A percentile compares a stretch with the other conserved stretches of the same genome.
phyloP scores from a whole-genome alignment of 106 monocot genomes.

The Allium cepa region DNA sequence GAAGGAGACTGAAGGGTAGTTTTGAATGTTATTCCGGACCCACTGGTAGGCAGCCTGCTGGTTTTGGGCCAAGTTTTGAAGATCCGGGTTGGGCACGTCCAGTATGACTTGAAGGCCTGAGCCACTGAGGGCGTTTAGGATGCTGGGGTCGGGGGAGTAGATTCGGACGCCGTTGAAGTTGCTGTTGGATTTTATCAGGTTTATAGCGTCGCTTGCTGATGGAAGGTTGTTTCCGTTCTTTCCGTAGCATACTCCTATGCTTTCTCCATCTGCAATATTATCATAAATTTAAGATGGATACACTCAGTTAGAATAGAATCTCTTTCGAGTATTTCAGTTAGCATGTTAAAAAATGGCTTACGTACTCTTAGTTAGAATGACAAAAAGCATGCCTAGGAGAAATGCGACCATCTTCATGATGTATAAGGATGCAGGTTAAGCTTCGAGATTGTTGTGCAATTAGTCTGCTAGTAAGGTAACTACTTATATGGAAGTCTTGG shows the following conservation, averaged over 20 bases:
- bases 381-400: too few relatives aligned
- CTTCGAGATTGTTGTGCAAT: too few relatives aligned
- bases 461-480: too few relatives aligned
- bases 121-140: constrained; percentile 28
- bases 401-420: too few relatives aligned
- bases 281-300: too few relatives aligned
- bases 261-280: neutral
- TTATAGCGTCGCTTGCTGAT: constrained; percentile 10
- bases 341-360: too few relatives aligned
- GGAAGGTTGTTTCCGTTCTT: constrained; percentile 31
- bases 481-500: too few relatives aligned
- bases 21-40: constrained; percentile 5
- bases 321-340: too few relatives aligned
- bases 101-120: constrained; percentile 30
- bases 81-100: constrained; percentile 12
- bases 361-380: too few relatives aligned
- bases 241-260: constrained; percentile 34
- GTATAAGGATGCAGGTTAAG: too few relatives aligned
- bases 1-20: constrained; percentile 13
- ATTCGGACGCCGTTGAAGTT: constrained; percentile 23
- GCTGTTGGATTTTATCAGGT: constrained; percentile 20
- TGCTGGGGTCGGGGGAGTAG: constrained; percentile 13
- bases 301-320: too few relatives aligned
- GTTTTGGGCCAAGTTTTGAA: constrained; percentile 16
- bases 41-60: neutral